A percentile compares a stretch with the other conserved stretches of the same genome.
Evolutionary conservation across 305 asterid genomes (phyloP).

Genomic region (Solanum hybrid): DNA sequence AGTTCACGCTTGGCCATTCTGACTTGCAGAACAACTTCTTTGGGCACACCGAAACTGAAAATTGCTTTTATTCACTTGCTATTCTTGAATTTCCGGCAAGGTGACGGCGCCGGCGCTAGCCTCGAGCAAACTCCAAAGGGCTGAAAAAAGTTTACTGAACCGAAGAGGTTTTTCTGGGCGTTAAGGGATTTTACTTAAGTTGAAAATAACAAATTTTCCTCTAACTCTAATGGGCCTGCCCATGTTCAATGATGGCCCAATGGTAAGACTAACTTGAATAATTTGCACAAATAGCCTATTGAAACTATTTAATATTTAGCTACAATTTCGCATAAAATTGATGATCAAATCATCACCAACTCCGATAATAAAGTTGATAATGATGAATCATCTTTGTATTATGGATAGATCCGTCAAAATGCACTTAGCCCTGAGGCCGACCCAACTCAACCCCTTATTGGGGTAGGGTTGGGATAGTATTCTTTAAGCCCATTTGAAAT

Average conservation of each 20-base stretch:
- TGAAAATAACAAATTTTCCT: background rate
- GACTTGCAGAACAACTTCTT: background rate
- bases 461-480: background rate
- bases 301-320: background rate
- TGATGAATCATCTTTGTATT: too few species aligned
- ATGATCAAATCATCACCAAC: too few species aligned
- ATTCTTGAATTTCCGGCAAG: background rate
- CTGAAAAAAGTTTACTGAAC: background rate
- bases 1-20: conserved; percentile 72
- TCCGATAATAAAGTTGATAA: background rate
- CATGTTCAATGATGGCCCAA: background rate
- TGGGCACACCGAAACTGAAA: background rate
- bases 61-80: background rate
- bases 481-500: too few species aligned
- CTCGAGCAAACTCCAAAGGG: background rate
- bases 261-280: background rate
- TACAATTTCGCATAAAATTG: too few species aligned
- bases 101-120: background rate
- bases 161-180: background rate
- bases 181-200: background rate
- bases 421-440: background rate
- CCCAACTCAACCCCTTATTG: background rate
- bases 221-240: background rate
- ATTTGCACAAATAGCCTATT: background rate
- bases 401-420: background rate